Conservation (phyloP, 257 asterid species). For the Przewalskia tangutica region DNA sequence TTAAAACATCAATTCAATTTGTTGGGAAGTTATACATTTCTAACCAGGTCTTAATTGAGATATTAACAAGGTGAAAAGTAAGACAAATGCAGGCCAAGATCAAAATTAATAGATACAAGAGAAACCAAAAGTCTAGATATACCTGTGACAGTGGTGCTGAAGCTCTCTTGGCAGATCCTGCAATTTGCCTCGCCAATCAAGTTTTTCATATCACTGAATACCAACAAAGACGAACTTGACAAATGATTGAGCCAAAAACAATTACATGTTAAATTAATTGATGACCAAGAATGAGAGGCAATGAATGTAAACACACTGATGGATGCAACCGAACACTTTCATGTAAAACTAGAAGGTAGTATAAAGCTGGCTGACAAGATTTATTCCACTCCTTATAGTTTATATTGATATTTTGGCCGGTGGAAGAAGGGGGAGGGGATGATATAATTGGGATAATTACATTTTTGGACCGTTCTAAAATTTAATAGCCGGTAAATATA, state of each 20-base stretch:
- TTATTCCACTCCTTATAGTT: neutral
- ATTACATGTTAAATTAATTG: neutral
- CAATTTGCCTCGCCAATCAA: slow-evolving; percentile 77
- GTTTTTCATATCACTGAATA: slow-evolving; percentile 79
- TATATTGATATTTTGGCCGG: neutral
- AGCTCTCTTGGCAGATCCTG: slow-evolving; percentile 82
- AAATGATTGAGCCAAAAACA: neutral
- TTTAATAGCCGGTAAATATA: too few relatives aligned
- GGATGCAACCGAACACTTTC: neutral
- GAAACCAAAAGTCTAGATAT: neutral
- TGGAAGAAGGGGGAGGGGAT: neutral
- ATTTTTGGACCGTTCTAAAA: too few relatives aligned
- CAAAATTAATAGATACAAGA: neutral
- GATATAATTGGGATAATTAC: neutral
- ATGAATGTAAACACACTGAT: neutral
- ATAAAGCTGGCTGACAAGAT: neutral
- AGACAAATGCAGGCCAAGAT: neutral
- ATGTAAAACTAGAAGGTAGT: neutral
- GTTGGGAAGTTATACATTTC: neutral
- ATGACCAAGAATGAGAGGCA: neutral
- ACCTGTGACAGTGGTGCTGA: slow-evolving; percentile 76
- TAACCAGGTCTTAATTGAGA: neutral
- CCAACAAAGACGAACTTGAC: neutral
- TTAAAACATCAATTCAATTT: neutral
- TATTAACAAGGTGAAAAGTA: neutral